These are phyloP conservation scores for Suhomyces maxii DNA, from an alignment of 1,139 yeast species.

Conservation along the genomic window DNA sequence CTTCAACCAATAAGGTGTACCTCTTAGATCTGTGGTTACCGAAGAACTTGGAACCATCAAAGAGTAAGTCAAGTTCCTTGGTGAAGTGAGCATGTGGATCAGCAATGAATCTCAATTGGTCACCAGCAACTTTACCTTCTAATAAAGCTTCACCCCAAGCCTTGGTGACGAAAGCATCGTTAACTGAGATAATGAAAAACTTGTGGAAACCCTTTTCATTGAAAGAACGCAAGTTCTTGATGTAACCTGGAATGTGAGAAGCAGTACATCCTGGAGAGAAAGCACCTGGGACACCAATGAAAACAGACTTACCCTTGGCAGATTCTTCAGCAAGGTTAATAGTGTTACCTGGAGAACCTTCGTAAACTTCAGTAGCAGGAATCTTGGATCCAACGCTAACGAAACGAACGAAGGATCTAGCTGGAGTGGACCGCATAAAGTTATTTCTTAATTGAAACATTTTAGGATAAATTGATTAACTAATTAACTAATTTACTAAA, in stretches of 20 bases:
- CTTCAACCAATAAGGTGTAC: constrained; percentile 71
- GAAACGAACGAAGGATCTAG: constrained; percentile 18
- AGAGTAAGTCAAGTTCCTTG: constrained; percentile 56
- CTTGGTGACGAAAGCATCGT: constrained; percentile 81
- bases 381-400: constrained; percentile 55
- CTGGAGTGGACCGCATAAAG: constrained; percentile 1
- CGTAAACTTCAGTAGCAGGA: constrained; percentile 58
- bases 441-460: constrained; percentile 6
- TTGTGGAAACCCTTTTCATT: constrained; percentile 62
- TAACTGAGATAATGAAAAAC: constrained; percentile 72
- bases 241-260: constrained; percentile 76
- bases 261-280: constrained; percentile 85
- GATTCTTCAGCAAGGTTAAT: constrained; percentile 61
- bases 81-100: constrained; percentile 77
- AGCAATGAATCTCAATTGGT: constrained; percentile 60
- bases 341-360: constrained; percentile 67
- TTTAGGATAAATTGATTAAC: neutral
- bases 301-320: constrained; percentile 52
- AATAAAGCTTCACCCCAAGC: constrained; percentile 66
- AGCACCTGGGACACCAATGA: constrained; percentile 90
- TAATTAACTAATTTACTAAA: neutral
- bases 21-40: constrained; percentile 63
- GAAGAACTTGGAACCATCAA: constrained; percentile 27
- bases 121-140: constrained; percentile 30
- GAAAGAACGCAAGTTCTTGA: constrained; percentile 52